Evolutionary conservation across 177 flowering plant species (phyloP), one percentile per base, ranked within the genome.

Genomic region (Vitis hybrid): DNA sequence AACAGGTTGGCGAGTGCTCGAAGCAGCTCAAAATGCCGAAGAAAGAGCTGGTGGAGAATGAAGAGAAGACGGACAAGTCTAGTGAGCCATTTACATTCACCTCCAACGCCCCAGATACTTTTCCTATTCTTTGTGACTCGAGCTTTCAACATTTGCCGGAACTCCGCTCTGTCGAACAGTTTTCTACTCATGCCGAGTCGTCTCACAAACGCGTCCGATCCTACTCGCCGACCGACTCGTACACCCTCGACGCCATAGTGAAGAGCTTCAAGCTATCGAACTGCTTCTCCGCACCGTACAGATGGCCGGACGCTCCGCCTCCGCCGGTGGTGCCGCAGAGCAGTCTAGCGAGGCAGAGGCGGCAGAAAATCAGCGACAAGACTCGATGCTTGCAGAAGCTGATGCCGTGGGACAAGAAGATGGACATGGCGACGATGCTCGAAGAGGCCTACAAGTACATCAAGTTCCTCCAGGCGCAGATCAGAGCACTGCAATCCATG

Each of bases 371-470:
- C 10, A 78, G 87, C 76, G 95, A 91, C 19, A 82, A 72, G 74
- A 76, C 70, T 1, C 73, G 81, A 33, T 59, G 71, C 53, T 73
- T 92, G 57, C 80, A 84, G 77, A 81, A 82, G 72, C 88, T 92
- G 69, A 70, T 94, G 81, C 98, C 96, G 2, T 79, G 78, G 79
- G 83, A 84, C 15, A 82, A 69, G 74, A 90, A 85, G 70, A 84
- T 88, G 90, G 87, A 81, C 78, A 84, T 47, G 19, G 90, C 87
- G 28, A 83, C 88, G n/a, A 64, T 85, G 83, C 82, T 90, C 15
- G 91, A 84, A 64, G 91, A 90, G 75, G 86, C 89, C 20, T 71
- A 74, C 80, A 89, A 89, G 84, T 90, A 94, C 84, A 72, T 89
- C 68, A 80, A 69, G 81, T 92, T 86, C 76, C 79, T 94, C 3